Evolutionary conservation across 2,329 filamentous ascomycete genomes (phyloP).

Genomic region (Aspergillus ibericus): DNA sequence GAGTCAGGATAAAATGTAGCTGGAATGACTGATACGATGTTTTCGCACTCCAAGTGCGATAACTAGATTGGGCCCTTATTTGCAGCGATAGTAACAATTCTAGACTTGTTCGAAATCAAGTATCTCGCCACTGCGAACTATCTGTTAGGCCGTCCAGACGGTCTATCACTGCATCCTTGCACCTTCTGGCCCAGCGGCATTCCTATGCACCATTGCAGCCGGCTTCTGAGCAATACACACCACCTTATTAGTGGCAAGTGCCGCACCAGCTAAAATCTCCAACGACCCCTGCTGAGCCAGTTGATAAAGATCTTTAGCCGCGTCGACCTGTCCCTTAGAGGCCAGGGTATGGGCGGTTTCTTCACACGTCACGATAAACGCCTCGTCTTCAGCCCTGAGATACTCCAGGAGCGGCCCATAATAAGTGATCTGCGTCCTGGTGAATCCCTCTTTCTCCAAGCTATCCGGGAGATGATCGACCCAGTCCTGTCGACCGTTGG

Average conservation of each 20-base stretch:
- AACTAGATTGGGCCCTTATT: neutral
- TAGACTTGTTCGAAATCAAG: too few relatives aligned
- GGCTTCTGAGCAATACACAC: conserved; percentile 1
- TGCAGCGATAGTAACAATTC: too few relatives aligned
- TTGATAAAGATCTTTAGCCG: neutral
- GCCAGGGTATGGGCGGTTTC: neutral
- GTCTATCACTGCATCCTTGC: too few relatives aligned
- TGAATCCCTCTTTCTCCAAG: neutral
- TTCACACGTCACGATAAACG: neutral
- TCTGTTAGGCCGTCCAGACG: too few relatives aligned
- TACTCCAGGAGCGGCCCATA: neutral
- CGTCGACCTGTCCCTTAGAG: neutral
- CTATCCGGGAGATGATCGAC: neutral
- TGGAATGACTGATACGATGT: neutral
- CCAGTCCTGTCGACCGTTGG: conserved; percentile 8
- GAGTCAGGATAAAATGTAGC: neutral
- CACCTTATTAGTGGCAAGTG: neutral
- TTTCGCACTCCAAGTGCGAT: too few relatives aligned
- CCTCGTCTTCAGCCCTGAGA: neutral
- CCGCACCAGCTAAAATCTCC: neutral
- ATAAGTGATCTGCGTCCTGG: neutral
- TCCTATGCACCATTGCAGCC: too few relatives aligned
- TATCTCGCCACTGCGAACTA: too few relatives aligned
- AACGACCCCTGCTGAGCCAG: neutral
- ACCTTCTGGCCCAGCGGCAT: neutral